Percentiles rank a stretch among this genome's conserved stretches.
phyloP scores from a whole-genome alignment of 441 rosid genomes.

The Erodium trifolium region DNA sequence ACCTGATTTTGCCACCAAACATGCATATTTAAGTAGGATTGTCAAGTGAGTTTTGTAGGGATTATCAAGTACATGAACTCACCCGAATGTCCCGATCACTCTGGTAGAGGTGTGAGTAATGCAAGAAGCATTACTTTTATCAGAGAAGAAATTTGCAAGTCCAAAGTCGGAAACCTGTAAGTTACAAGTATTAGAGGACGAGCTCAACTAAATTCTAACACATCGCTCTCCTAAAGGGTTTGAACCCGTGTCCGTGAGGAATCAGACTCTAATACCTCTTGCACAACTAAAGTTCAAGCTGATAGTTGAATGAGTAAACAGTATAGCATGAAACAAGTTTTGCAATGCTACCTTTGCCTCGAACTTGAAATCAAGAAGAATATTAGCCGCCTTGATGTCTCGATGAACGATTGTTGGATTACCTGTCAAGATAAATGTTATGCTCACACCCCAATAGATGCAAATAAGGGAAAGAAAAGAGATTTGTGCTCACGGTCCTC shows the following conservation, averaged over 20 bases:
- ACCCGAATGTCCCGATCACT: constrained; percentile 99
- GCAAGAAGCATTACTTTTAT: constrained; percentile 20
- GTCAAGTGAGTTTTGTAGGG: constrained; percentile 2
- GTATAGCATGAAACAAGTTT: neutral
- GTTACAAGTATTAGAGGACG: neutral
- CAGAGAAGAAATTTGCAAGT: constrained; percentile 78
- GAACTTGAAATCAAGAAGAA: constrained; percentile 79
- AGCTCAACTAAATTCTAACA: too few relatives aligned
- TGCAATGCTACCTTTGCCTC: constrained; percentile 70
- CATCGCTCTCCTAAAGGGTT: too few relatives aligned
- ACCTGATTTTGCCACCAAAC: constrained; percentile 32
- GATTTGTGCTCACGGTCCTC: constrained; percentile 66
- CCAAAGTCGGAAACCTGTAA: constrained; percentile 96
- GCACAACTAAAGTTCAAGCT: too few relatives aligned
- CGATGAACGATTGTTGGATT: constrained; percentile 98
- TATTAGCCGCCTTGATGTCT: constrained; percentile 88
- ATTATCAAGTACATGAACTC: constrained; percentile 19
- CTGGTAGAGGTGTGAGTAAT: constrained; percentile 92
- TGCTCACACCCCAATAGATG: neutral
- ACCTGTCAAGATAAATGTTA: constrained; percentile 38
- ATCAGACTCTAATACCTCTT: too few relatives aligned
- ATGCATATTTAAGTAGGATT: neutral
- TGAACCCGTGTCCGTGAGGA: too few relatives aligned
- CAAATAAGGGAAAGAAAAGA: neutral
- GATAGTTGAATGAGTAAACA: neutral